Conservation (phyloP, 306 rosid species). For the Myrica gale region DNA sequence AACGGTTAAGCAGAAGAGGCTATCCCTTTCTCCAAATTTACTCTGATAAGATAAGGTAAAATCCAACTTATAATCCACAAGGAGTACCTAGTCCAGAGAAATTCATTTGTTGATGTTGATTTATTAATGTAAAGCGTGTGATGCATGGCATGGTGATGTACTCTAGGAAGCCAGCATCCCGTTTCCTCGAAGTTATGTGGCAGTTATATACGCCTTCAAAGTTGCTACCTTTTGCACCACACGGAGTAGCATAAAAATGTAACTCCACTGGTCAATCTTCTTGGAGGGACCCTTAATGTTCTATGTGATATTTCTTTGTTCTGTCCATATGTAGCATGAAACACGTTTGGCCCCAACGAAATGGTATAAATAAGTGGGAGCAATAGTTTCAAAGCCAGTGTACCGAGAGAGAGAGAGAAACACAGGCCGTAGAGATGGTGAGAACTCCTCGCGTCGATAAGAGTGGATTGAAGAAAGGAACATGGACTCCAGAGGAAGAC, state of each 20-base stretch:
- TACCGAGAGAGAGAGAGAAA: not conserved
- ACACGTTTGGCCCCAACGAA: not conserved
- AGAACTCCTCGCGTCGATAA: slow-evolving; percentile 63
- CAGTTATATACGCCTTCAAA: not conserved
- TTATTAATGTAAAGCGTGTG: not conserved
- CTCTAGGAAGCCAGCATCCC: not conserved
- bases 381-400: not conserved
- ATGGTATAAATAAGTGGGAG: not conserved
- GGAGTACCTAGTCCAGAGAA: not conserved
- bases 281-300: not conserved
- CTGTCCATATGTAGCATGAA: not conserved
- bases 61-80: not conserved
- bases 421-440: slow-evolving; percentile 39
- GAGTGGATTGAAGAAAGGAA: slow-evolving; percentile 72
- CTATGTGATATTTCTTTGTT: not conserved
- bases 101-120: no score
- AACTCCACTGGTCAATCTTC: not conserved
- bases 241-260: not conserved
- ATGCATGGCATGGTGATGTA: not conserved
- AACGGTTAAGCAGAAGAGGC: no score
- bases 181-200: slow-evolving; percentile 3
- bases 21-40: no score
- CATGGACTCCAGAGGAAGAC: slow-evolving; percentile 86
- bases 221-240: not conserved
- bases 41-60: no score